Percentiles rank a stretch among this genome's conserved stretches.
Evolutionary conservation across 164 flowering plant species (phyloP).

Genomic region (Euptelea pleiosperma): DNA sequence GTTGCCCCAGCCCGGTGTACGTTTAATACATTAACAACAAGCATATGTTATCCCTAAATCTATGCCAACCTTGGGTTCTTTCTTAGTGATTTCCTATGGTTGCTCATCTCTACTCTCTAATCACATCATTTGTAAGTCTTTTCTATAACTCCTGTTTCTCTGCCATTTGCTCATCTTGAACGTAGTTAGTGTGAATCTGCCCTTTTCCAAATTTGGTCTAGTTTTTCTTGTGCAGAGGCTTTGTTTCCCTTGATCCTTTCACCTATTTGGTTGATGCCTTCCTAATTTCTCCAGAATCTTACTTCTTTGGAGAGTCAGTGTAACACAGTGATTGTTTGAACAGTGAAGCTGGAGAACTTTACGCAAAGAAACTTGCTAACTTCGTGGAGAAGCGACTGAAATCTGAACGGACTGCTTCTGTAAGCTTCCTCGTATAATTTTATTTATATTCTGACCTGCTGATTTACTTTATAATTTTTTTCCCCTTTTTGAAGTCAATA

Average conservation of each 20-base stretch:
- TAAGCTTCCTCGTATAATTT: constrained; percentile 34
- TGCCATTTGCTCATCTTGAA: neutral
- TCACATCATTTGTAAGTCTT: neutral
- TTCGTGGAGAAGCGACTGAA: constrained; percentile 92
- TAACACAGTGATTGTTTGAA: constrained; percentile 13
- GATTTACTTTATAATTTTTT: neutral
- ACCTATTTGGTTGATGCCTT: neutral
- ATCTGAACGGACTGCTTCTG: constrained; percentile 92
- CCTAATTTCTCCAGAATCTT: neutral
- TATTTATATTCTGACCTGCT: neutral
- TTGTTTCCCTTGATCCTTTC: neutral
- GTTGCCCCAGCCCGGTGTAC: too few relatives aligned
- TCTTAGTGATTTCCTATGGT: too few relatives aligned
- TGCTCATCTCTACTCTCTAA: neutral
- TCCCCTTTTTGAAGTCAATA: neutral
- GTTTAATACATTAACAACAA: too few relatives aligned
- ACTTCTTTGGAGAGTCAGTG: neutral
- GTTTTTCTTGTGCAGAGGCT: neutral
- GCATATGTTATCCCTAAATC: too few relatives aligned
- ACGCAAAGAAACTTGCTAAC: constrained; percentile 86
- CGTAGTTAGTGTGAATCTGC: neutral
- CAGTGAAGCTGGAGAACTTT: constrained; percentile 90
- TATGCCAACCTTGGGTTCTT: too few relatives aligned
- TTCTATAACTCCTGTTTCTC: neutral
- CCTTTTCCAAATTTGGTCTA: neutral